These are phyloP conservation scores for Galium porrigens DNA, from an alignment of 305 asterid species.

Conservation along the genomic window DNA sequence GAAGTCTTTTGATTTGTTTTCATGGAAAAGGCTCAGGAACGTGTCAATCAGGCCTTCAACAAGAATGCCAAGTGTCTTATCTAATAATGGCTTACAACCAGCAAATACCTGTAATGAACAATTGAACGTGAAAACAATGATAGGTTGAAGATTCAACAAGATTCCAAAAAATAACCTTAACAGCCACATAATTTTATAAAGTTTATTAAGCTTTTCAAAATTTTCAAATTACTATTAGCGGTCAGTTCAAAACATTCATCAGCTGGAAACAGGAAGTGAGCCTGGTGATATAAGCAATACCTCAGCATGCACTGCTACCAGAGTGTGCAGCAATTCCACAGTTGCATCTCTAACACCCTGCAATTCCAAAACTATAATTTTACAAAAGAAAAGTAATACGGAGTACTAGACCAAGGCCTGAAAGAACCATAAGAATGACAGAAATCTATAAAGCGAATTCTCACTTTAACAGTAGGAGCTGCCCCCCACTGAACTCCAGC, in stretches of 20 bases:
- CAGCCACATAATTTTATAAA: neutral
- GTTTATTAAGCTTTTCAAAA: neutral
- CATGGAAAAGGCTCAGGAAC: slow-evolving; percentile 68
- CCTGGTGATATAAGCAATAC: slow-evolving; percentile 26
- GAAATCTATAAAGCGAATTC: slow-evolving; percentile 16
- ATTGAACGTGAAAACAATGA: neutral
- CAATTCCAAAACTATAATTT: slow-evolving; percentile 13
- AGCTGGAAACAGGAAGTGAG: slow-evolving; percentile 4
- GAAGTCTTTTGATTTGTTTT: slow-evolving; percentile 49
- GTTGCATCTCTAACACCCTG: slow-evolving; percentile 98
- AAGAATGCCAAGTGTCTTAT: slow-evolving; percentile 82
- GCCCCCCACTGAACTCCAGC: slow-evolving; percentile 94
- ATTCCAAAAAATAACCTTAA: neutral
- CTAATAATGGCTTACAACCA: slow-evolving; percentile 84
- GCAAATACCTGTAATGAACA: slow-evolving; percentile 60
- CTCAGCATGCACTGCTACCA: slow-evolving; percentile 97
- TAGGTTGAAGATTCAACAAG: slow-evolving; percentile 7
- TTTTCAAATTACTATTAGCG: neutral
- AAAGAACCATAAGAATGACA: slow-evolving; percentile 6
- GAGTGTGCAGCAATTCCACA: slow-evolving; percentile 79
- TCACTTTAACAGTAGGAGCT: slow-evolving; percentile 78
- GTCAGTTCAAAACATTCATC: neutral
- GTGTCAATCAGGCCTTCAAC: slow-evolving; percentile 91
- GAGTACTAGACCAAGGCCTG: neutral
- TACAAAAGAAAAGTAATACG: neutral